Percentiles rank a stretch among this genome's conserved stretches.
Evolutionary conservation across 2,329 filamentous ascomycete genomes (phyloP).

Genomic region (Fusarium bulbicola): DNA sequence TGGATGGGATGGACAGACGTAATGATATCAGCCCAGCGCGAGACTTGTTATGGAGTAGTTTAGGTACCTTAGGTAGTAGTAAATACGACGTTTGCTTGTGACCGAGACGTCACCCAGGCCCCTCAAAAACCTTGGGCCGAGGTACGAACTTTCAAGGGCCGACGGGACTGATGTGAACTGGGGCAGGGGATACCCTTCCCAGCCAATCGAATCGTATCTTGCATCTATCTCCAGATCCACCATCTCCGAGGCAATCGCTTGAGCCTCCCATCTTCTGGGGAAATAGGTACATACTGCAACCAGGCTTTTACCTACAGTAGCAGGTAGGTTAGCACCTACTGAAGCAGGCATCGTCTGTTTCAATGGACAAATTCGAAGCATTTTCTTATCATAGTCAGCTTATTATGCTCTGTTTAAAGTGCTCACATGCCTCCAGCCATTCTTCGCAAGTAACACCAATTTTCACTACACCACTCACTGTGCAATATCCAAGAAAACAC

Average conservation of each 20-base stretch:
- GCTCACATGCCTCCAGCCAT: neutral
- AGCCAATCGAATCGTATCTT: neutral
- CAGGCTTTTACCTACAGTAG: too few species aligned
- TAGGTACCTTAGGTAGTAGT: neutral
- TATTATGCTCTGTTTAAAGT: neutral
- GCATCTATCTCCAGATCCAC: neutral
- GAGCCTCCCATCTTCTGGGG: too few species aligned
- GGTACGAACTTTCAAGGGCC: slow-evolving; percentile 31
- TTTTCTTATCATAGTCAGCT: neutral
- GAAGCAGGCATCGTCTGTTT: neutral
- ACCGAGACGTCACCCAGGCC: slow-evolving; percentile 38
- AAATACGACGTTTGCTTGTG: slow-evolving; percentile 26
- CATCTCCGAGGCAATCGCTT: slow-evolving; percentile 9
- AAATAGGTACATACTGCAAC: too few species aligned
- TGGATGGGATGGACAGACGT: neutral
- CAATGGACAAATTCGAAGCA: neutral
- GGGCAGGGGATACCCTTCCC: neutral
- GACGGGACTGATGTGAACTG: slow-evolving; percentile 1
- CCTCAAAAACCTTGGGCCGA: slow-evolving; percentile 41
- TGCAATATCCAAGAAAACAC: too few species aligned
- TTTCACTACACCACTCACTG: neutral
- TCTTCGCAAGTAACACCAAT: neutral
- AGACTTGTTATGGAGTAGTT: neutral
- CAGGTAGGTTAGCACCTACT: too few species aligned
- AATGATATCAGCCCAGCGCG: neutral